Conservation (phyloP, 2,329 filamentous ascomycete genomes). For the Penicillium sp. region DNA sequence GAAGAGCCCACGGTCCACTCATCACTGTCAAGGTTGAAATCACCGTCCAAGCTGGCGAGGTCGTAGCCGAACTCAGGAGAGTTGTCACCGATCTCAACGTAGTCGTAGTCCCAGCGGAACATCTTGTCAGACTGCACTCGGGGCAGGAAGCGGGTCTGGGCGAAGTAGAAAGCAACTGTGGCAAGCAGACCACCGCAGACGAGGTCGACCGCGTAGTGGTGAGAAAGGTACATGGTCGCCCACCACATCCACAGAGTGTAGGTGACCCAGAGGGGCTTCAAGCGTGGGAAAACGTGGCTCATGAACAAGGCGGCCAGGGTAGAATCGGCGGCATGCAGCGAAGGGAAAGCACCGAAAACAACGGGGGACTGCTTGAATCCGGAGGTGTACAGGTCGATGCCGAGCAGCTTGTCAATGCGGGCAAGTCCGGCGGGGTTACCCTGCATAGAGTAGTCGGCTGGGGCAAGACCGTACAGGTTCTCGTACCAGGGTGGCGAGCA, state of each 20-base stretch:
- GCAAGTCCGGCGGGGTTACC: slow-evolving; percentile 88
- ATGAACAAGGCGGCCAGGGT: slow-evolving; percentile 90
- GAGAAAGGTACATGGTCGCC: slow-evolving; percentile 97
- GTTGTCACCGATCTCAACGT: slow-evolving; percentile 78
- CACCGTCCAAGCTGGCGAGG: slow-evolving; percentile 59
- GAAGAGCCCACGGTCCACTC: slow-evolving; percentile 90
- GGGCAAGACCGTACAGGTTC: slow-evolving; percentile 85
- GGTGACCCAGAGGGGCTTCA: slow-evolving; percentile 75
- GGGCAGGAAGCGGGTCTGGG: slow-evolving; percentile 78
- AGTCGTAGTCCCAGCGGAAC: slow-evolving; percentile 94
- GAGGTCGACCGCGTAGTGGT: slow-evolving; percentile 94
- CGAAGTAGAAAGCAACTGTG: slow-evolving; percentile 77
- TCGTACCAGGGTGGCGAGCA: slow-evolving; percentile 98
- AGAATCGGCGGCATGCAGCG: slow-evolving; percentile 85
- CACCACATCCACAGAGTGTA: slow-evolving; percentile 97
- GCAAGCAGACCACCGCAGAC: slow-evolving; percentile 81
- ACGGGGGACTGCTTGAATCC: slow-evolving; percentile 87
- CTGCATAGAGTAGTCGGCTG: slow-evolving; percentile 87
- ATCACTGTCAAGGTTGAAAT: slow-evolving; percentile 68
- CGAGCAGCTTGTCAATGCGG: slow-evolving; percentile 85
- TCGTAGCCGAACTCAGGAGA: slow-evolving; percentile 54
- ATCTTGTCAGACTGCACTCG: slow-evolving; percentile 80
- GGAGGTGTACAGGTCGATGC: slow-evolving; percentile 89
- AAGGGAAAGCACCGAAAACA: slow-evolving; percentile 94
- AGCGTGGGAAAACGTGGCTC: slow-evolving; percentile 84